phyloP scores from a whole-genome alignment of 2,329 filamentous ascomycete genomes.

The Exophiala xenobiotica region DNA sequence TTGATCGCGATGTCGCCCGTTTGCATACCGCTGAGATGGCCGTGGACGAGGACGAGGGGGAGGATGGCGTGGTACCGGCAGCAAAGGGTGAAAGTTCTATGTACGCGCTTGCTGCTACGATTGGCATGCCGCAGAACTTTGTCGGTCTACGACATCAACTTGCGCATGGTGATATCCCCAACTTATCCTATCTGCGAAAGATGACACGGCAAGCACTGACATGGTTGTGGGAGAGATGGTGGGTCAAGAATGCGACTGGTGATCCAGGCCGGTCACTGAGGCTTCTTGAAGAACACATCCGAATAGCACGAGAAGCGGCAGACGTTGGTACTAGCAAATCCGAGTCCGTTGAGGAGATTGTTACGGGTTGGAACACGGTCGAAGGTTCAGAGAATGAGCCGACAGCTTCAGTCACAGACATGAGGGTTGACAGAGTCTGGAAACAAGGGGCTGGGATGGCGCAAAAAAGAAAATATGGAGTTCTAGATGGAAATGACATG shows the following conservation, averaged over 20 bases:
- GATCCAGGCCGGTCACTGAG: conserved; percentile 19
- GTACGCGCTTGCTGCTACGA: conserved; percentile 29
- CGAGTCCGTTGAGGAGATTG: not conserved
- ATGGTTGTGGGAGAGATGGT: conserved; percentile 68
- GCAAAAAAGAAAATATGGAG: not conserved
- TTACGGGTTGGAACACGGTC: too few relatives aligned
- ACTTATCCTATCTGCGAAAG: conserved; percentile 63
- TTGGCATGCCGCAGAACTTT: conserved; percentile 55
- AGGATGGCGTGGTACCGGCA: not conserved
- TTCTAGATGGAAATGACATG: not conserved
- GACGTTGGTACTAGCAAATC: conserved; percentile 1
- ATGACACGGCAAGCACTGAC: conserved; percentile 64
- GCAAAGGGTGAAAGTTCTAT: conserved; percentile 29
- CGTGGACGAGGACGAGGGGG: conserved; percentile 10
- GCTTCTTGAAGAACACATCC: conserved; percentile 18
- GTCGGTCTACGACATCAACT: conserved; percentile 80
- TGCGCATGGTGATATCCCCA: conserved; percentile 76
- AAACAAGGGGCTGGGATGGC: not conserved
- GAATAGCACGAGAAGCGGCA: conserved; percentile 10
- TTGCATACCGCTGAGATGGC: conserved; percentile 21
- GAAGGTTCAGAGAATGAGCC: too few relatives aligned
- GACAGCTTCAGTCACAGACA: too few relatives aligned
- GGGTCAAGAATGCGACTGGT: conserved; percentile 27
- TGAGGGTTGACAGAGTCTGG: too few relatives aligned
- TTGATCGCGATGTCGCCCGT: conserved; percentile 30